Evolutionary conservation across 1,284 basidiomycete genomes (phyloP), one percentile per base, ranked within the genome.

Genomic region (Leccinum proximum): DNA sequence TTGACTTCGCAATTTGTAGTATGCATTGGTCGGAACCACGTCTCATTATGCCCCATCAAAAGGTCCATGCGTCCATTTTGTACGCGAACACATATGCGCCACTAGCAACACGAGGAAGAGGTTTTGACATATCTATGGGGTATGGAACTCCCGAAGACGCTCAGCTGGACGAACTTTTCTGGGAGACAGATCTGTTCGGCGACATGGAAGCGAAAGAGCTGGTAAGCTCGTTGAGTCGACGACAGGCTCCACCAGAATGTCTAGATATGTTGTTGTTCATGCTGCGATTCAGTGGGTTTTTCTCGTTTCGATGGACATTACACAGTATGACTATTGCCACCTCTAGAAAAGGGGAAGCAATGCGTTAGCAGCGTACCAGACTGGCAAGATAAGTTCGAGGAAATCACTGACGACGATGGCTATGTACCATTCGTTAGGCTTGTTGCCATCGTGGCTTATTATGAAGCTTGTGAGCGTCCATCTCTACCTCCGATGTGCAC

Each of bases 361-460:
- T 65, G 65, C 18, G 37, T 75, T 56, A 60, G 64, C 54, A 65
- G 62, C 5, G 62, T 67, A 7, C 58, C 38, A 3, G 1, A 45
- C 10, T 74, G 68, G 70, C 48, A 60, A 42, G 4, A 30, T 4
- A 22, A 37, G 35, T 63, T 73, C 9, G 56, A 9, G 22, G 35
- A 26, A 3, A 48, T 76, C 42, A 67, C 75, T 8, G 5, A 42
- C n/a, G 59, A 60, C 5, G 37, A 8, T 11, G 18, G 60, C 4
- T 61, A 62, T 33, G 53, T 65, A 2, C 33, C 63, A 0, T 62
- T 75, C 6, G 67, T 72, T 4, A 67, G 63, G 48, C 67, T 73
- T 4, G 69, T 69, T 16, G 63, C 69, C 14, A 65, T 72, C 4
- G 65, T 75, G 1, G 71, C 70, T 10, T 75, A 71, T 58, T 71